Evolutionary conservation across 2,329 filamentous ascomycete species (phyloP).

Genomic region (Fusarium gaditjirri): DNA sequence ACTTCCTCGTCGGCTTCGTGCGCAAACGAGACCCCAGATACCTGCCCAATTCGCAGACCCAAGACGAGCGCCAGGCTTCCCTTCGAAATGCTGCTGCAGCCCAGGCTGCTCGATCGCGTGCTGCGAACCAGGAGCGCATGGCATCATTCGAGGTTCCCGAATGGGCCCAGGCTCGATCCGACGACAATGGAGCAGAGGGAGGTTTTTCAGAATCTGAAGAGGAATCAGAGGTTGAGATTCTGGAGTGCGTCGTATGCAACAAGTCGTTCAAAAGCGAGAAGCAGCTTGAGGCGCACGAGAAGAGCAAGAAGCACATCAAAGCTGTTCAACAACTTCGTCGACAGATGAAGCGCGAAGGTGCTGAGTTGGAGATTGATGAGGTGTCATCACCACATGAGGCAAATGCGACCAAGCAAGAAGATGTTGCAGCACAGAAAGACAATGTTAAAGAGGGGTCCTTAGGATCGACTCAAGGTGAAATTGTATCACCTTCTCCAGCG

Average conservation of each 20-base stretch:
- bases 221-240: constrained; percentile 66
- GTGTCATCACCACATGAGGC: constrained; percentile 1
- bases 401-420: background rate
- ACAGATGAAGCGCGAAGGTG: constrained; percentile 86
- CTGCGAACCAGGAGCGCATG: constrained; percentile 81
- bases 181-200: constrained; percentile 60
- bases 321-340: constrained; percentile 81
- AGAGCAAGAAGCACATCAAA: constrained; percentile 95
- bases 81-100: constrained; percentile 82
- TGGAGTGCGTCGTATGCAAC: constrained; percentile 82
- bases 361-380: constrained; percentile 62
- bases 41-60: constrained; percentile 78
- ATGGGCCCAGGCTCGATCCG: constrained; percentile 75
- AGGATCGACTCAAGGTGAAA: background rate
- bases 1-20: constrained; percentile 86
- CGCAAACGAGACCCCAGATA: constrained; percentile 92
- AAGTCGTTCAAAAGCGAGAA: constrained; percentile 90
- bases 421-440: background rate
- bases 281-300: constrained; percentile 90
- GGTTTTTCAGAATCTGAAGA: constrained; percentile 71
- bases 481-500: background rate
- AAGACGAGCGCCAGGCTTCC: constrained; percentile 81
- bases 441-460: background rate
- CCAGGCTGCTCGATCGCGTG: constrained; percentile 84
- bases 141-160: constrained; percentile 73